Evolutionary conservation across 306 rosid species (phyloP).

Genomic region (Fragaria vesca): DNA sequence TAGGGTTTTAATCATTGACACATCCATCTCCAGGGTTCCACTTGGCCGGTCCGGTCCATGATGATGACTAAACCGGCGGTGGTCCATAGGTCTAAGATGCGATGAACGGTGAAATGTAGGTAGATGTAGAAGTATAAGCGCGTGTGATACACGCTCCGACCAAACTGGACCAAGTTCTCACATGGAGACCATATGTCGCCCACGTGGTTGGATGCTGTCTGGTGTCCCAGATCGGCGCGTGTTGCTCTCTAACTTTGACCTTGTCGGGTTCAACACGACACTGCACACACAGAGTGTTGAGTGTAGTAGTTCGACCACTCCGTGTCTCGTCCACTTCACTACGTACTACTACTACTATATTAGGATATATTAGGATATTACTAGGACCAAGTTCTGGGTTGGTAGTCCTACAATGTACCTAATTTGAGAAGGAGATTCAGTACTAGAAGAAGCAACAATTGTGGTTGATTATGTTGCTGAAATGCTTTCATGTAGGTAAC

Average conservation of each 20-base stretch:
- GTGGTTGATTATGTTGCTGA: background rate
- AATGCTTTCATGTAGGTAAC: constrained; percentile 13
- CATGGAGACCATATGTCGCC: constrained; percentile 30
- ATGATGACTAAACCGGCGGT: background rate
- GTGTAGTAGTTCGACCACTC: constrained; percentile 13
- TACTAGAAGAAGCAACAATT: background rate
- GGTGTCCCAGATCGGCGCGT: constrained; percentile 33
- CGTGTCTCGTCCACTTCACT: constrained; percentile 12
- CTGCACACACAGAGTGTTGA: constrained; percentile 1
- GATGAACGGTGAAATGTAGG: background rate
- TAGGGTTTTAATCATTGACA: constrained; percentile 12
- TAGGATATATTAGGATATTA: background rate
- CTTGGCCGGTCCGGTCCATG: constrained; percentile 7
- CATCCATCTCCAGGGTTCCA: background rate
- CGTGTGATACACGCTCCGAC: constrained; percentile 3
- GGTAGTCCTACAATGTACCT: background rate
- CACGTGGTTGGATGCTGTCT: constrained; percentile 38
- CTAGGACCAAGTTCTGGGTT: background rate
- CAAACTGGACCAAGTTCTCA: constrained; percentile 22
- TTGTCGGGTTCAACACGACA: constrained; percentile 51
- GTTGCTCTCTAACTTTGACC: constrained; percentile 25
- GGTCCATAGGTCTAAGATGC: background rate
- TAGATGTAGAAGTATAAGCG: background rate
- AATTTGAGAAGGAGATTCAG: background rate
- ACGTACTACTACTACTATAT: background rate